Base-by-base conservation (phyloP, 208 protist genomes). In the Acanthamoeba royreba region DNA sequence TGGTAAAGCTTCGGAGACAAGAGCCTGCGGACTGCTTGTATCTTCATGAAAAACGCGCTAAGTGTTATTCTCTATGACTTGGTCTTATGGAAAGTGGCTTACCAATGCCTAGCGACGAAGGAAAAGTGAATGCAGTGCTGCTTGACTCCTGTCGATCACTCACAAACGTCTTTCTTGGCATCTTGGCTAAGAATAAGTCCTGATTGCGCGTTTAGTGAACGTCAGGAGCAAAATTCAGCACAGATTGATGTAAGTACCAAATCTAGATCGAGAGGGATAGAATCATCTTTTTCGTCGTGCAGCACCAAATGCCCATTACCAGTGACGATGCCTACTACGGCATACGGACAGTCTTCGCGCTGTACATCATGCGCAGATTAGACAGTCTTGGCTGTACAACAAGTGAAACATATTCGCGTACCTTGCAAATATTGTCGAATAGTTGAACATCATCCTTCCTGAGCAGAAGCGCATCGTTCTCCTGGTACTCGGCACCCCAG, bases 401-500 rank as follows among this genome's bases (percentile, higher is more conserved):
- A 91, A 7, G 4, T n/a, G 85, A 19, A 11, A 86, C 22, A 7
- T 47, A 2, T 58, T 4, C 9, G 42, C 4, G 52, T 72, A 28
- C 72, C 4, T 95, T 55, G 61, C 91, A 96, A 2, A 98, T 93
- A n/a, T 47, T 15, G 28, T 94, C 19, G n/a, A 98, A 88, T 1
- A 96, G 58, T 13, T 53, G 40, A 43, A 92, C 83, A 46, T 95
- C n/a, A 38, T 97, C 93, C 0, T 22, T 1, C 15, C 77, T n/a
- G 38, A 98, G 92, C 19, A 98, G 94, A 0, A 97, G 63, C 0
- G 96, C 96, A 85, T 97, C 92, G 79, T 97, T 96, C 74, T 98
- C 97, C 94, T 98, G 97, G 74, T 98, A 98, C 81, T 98, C 97
- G 1, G 97, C 96, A 40, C 95, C 97, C 97, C 97, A 98, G n/a